These are phyloP conservation scores for Ogataea saltuana DNA, from an alignment of 805 yeast species.

Conservation along the genomic window DNA sequence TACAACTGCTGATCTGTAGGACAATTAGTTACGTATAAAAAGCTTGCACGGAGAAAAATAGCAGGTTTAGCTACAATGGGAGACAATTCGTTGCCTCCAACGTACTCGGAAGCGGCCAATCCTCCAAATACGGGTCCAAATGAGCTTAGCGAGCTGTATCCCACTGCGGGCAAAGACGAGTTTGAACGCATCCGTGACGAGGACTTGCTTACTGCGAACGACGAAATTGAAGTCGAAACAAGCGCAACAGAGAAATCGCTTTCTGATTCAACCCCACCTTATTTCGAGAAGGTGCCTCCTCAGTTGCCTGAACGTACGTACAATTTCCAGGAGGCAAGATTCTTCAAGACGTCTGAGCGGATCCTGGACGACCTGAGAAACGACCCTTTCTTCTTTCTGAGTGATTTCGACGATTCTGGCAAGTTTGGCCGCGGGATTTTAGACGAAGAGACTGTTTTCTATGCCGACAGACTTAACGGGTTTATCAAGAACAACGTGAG, in stretches of 20 bases:
- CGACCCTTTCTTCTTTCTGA: constrained; percentile 39
- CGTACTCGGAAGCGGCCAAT: constrained; percentile 9
- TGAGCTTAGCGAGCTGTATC: constrained; percentile 19
- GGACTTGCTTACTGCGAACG: constrained; percentile 12
- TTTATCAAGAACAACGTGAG: constrained; percentile 21
- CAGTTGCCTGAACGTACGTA: constrained; percentile 21
- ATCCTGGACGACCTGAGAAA: constrained; percentile 62
- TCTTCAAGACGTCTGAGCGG: constrained; percentile 66
- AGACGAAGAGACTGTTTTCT: constrained; percentile 36
- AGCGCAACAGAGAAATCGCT: not conserved
- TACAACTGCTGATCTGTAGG: not conserved
- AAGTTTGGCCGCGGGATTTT: constrained; percentile 29
- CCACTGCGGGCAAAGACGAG: constrained; percentile 11
- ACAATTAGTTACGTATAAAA: too few relatives aligned
- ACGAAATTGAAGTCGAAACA: constrained; percentile 5
- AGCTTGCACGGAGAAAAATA: not conserved
- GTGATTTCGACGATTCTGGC: constrained; percentile 13
- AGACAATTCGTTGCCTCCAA: constrained; percentile 15
- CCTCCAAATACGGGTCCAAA: not conserved
- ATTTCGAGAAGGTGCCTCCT: constrained; percentile 21
- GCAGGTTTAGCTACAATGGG: constrained; percentile 10
- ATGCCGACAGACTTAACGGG: constrained; percentile 32
- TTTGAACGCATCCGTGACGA: constrained; percentile 9
- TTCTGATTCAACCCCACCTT: constrained; percentile 11
- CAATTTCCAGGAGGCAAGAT: constrained; percentile 25